Evolutionary conservation across 768 basidiomycete species (phyloP).

Genomic region (Lactarius hatsudake): DNA sequence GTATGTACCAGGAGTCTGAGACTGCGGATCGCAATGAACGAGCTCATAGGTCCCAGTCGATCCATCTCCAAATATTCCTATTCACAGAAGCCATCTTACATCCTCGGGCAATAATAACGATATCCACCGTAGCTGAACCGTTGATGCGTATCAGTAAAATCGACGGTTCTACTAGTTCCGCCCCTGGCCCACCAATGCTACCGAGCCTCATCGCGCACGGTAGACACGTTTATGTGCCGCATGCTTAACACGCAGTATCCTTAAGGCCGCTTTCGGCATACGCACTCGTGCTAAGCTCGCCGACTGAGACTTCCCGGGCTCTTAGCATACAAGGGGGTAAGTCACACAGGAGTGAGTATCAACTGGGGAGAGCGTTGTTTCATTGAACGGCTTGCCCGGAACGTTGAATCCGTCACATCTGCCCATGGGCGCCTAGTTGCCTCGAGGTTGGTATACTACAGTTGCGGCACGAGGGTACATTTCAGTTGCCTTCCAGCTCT

Average conservation of each 20-base stretch:
- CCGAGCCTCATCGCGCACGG: neutral
- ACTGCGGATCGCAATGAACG: neutral
- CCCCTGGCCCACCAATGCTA: neutral
- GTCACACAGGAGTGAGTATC: neutral
- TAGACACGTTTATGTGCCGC: neutral
- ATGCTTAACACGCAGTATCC: slow-evolving; percentile 14
- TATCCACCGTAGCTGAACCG: neutral
- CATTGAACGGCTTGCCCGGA: slow-evolving; percentile 15
- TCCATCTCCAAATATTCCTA: neutral
- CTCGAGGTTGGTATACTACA: slow-evolving; percentile 6
- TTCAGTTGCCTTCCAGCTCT: neutral
- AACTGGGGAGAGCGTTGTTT: neutral
- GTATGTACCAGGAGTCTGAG: neutral
- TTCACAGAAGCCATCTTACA: neutral
- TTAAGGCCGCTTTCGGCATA: slow-evolving; percentile 11
- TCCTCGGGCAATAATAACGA: neutral
- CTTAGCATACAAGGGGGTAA: neutral
- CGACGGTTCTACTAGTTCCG: neutral
- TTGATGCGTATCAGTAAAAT: neutral
- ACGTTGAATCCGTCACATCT: slow-evolving; percentile 16
- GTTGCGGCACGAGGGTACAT: slow-evolving; percentile 6
- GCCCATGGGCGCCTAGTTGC: slow-evolving; percentile 17
- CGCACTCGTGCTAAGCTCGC: neutral
- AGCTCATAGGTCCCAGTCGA: neutral
- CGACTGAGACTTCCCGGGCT: neutral